phyloP scores from a whole-genome alignment of 2,329 filamentous ascomycete species.

The Paraconiothyrium brasiliense region DNA sequence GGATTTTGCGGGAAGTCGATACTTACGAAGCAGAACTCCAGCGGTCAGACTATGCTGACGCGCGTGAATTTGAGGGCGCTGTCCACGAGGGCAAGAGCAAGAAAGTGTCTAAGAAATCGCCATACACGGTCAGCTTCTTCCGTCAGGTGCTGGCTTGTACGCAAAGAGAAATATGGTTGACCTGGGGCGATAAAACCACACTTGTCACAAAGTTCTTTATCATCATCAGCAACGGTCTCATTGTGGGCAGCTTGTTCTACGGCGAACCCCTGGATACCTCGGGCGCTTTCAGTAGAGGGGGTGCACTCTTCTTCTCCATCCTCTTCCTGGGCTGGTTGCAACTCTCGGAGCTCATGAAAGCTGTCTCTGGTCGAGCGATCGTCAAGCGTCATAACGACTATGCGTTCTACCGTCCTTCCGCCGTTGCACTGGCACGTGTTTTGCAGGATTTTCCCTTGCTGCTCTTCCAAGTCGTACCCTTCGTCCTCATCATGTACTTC shows the following conservation, averaged over 20 bases:
- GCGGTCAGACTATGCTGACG: conserved; percentile 67
- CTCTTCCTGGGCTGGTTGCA: conserved; percentile 76
- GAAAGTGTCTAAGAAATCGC: conserved; percentile 72
- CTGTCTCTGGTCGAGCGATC: conserved; percentile 75
- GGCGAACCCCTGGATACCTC: conserved; percentile 67
- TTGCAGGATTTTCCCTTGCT: conserved; percentile 71
- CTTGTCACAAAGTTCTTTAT: conserved; percentile 80
- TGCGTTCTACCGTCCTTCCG: conserved; percentile 75
- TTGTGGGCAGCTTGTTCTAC: conserved; percentile 83
- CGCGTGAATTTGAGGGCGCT: conserved; percentile 71
- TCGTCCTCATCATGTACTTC: conserved; percentile 72
- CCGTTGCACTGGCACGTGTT: conserved; percentile 69
- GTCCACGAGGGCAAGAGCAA: conserved; percentile 73
- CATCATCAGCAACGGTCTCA: conserved; percentile 76
- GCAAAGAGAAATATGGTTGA: conserved; percentile 79
- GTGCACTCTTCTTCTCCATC: conserved; percentile 72
- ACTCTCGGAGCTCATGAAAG: conserved; percentile 79
- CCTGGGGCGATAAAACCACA: conserved; percentile 77
- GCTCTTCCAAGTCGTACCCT: conserved; percentile 66
- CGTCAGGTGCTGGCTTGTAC: conserved; percentile 76
- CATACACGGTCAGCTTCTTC: conserved; percentile 79
- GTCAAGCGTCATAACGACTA: conserved; percentile 74
- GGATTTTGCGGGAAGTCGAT: conserved; percentile 68
- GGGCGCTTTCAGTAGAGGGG: conserved; percentile 71
- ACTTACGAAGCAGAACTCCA: conserved; percentile 67